Conservation (phyloP, 2,329 filamentous ascomycete species). For the Raffaelea ambrosiae region DNA sequence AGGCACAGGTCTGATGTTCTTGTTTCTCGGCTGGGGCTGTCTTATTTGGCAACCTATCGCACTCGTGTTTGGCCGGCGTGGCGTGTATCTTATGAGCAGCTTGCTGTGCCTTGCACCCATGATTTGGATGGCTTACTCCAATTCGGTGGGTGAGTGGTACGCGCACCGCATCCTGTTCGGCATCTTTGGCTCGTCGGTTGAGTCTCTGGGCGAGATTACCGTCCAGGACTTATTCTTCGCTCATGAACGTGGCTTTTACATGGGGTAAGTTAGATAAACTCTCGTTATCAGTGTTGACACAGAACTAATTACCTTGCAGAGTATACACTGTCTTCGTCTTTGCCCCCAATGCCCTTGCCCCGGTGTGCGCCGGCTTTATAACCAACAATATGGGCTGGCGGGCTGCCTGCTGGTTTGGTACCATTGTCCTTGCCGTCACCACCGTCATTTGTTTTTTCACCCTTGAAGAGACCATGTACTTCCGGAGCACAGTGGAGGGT, state of each 20-base stretch:
- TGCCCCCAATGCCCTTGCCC: conserved; percentile 35
- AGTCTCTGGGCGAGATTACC: conserved; percentile 32
- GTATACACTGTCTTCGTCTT: conserved; percentile 32
- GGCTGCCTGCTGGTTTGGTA: conserved; percentile 43
- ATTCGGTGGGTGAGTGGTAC: conserved; percentile 32
- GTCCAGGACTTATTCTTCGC: conserved; percentile 14
- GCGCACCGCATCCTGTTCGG: conserved; percentile 34
- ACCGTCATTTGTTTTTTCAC: conserved; percentile 47
- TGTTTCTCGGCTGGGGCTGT: conserved; percentile 33
- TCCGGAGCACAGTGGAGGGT: conserved; percentile 25
- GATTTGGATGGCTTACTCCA: conserved; percentile 27
- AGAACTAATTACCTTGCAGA: conserved; percentile 16
- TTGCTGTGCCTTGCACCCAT: conserved; percentile 22
- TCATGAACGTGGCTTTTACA: conserved; percentile 20
- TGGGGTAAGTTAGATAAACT: background rate
- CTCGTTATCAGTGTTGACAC: background rate
- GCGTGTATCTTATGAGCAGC: conserved; percentile 15
- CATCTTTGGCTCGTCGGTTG: conserved; percentile 34
- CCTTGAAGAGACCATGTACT: conserved; percentile 52
- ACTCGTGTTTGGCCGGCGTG: conserved; percentile 28
- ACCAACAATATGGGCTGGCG: conserved; percentile 37
- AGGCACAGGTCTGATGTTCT: conserved; percentile 37
- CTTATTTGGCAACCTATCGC: conserved; percentile 39
- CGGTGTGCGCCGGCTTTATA: conserved; percentile 40
- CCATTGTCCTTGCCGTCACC: conserved; percentile 39